Conservation (phyloP, 1,139 yeast genomes). For the Blastobotrys capitulatus region DNA sequence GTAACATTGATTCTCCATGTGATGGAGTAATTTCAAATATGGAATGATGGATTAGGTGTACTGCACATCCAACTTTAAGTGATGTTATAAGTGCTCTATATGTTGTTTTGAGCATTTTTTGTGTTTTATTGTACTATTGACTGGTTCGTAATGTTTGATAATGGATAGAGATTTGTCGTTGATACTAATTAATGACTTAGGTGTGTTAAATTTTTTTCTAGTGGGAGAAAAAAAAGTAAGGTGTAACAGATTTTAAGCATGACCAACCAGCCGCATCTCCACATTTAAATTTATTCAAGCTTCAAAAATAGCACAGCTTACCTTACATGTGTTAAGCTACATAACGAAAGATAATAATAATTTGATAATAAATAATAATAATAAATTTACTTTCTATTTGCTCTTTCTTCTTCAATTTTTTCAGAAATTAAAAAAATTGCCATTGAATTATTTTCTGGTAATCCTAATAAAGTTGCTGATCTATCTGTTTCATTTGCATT, state of each 20-base stretch:
- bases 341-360: too few relatives aligned
- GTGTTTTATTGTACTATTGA: background rate
- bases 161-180: too few relatives aligned
- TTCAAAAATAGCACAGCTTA: too few relatives aligned
- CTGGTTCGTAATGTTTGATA: background rate
- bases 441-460: slow-evolving; percentile 48
- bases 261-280: too few relatives aligned
- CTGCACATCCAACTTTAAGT: slow-evolving; percentile 59
- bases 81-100: slow-evolving; percentile 25
- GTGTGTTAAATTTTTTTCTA: too few relatives aligned
- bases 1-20: slow-evolving; percentile 92
- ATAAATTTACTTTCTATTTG: too few relatives aligned
- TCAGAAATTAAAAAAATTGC: slow-evolving; percentile 26
- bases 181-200: too few relatives aligned
- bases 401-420: slow-evolving; percentile 25
- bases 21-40: slow-evolving; percentile 77
- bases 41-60: slow-evolving; percentile 61
- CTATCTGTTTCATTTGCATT: slow-evolving; percentile 40
- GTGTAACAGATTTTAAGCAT: too few relatives aligned
- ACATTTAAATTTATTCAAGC: too few relatives aligned
- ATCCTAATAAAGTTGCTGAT: slow-evolving; percentile 65
- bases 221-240: too few relatives aligned
- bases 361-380: too few relatives aligned
- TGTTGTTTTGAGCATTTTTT: background rate
- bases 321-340: too few relatives aligned